Evolutionary conservation across 257 asterid species (phyloP).

Genomic region (Lavandula angustifolia): DNA sequence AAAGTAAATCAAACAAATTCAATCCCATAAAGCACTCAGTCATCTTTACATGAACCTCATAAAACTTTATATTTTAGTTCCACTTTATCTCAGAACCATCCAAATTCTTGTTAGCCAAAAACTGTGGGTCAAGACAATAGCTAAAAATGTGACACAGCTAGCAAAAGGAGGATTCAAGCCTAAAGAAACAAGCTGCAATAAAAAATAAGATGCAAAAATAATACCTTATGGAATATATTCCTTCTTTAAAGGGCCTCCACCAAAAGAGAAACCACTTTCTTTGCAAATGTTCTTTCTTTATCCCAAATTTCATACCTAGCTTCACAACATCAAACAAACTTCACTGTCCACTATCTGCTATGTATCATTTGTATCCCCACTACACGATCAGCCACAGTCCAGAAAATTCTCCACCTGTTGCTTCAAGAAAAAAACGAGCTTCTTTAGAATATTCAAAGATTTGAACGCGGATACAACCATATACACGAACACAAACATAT

Average conservation of each 20-base stretch:
- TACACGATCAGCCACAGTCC: slow-evolving; percentile 31
- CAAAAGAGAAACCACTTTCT: slow-evolving; percentile 53
- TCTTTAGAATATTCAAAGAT: background rate
- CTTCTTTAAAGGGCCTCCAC: slow-evolving; percentile 62
- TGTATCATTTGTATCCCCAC: slow-evolving; percentile 54
- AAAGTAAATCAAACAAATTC: background rate
- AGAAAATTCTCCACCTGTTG: slow-evolving; percentile 32
- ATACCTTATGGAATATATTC: slow-evolving; percentile 58
- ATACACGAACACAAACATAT: slow-evolving; percentile 8
- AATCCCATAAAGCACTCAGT: slow-evolving; percentile 3
- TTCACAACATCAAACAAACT: slow-evolving; percentile 27
- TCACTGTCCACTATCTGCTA: slow-evolving; percentile 26
- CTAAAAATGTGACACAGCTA: slow-evolving; percentile 37
- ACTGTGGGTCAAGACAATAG: slow-evolving; percentile 39
- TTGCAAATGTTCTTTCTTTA: slow-evolving; percentile 43
- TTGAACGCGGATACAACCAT: slow-evolving; percentile 6
- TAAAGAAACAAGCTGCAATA: slow-evolving; percentile 42
- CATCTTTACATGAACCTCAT: background rate
- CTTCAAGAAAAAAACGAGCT: background rate
- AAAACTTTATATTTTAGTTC: slow-evolving; percentile 17
- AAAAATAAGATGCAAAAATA: slow-evolving; percentile 37
- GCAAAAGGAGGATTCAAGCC: slow-evolving; percentile 37
- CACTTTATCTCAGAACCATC: slow-evolving; percentile 34
- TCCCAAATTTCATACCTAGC: slow-evolving; percentile 40
- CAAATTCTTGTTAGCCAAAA: slow-evolving; percentile 24